Evolutionary conservation across 208 protist species (phyloP), one percentile per base, ranked within the genome.

Genomic region (Acanthamoeba lugdunensis): DNA sequence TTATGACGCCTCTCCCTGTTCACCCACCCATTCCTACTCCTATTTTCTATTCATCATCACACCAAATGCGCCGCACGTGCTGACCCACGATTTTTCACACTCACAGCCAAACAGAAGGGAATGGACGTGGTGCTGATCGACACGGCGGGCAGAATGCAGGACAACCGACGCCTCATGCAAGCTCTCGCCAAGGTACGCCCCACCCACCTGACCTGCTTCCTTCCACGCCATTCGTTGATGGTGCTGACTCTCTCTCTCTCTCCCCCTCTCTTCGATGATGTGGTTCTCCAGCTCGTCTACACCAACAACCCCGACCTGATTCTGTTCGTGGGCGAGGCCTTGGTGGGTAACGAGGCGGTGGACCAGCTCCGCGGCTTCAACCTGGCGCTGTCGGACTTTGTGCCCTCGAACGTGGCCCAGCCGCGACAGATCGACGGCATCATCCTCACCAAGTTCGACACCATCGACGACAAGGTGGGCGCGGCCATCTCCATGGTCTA

Each of bases 371-470:
- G 95, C 14, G 98, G 98, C 90, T 99, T 99, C 97, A 99, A 99
- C 94, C 95, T 98, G 95, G 98, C 98, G 65, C 97, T 99, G 2
- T 94, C 97, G 0, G 97, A 99, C 92, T 98, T 97, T 77, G 96
- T 97, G 14, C 97, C 97, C 9, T 96, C 98, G 3, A 96, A 94
- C 96, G 8, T 94, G 14, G 84, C 56, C 11, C 94, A 94, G 6
- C 95, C 97, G 25, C 97, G 98, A 61, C 97, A 98, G 8, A 99
- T 99, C 84, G 99, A 99, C 97, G 99, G 99, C 79, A 99, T 99
- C 82, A 96, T 99, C 21, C 96, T 99, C 2, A 99, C 99, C n/a
- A 99, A 99, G 96, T 99, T 99, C 94, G 99, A 99, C 97, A 99
- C 99, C 5, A 99, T 99, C 87, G 99, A 99, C 94, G 99, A 99